phyloP scores from a whole-genome alignment of 108 stramenopile species.

The Nitzschia sp. region DNA sequence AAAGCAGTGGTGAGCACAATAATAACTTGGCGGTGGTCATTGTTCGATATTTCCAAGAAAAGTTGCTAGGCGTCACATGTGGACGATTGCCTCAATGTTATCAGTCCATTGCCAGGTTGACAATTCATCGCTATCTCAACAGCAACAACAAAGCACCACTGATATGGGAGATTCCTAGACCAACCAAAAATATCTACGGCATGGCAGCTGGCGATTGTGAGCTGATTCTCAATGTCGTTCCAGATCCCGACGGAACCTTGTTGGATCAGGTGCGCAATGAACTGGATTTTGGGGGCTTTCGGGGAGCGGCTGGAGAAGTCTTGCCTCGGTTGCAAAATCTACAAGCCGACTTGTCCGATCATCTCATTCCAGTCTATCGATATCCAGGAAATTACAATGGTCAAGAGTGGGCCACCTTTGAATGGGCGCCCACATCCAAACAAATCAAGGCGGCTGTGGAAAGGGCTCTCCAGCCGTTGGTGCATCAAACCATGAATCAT shows the following conservation, averaged over 20 bases:
- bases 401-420: constrained; percentile 70
- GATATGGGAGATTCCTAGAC: constrained; percentile 10
- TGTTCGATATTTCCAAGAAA: constrained; percentile 57
- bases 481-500: constrained; percentile 77
- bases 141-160: constrained; percentile 32
- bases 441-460: constrained; percentile 67
- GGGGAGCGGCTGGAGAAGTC: constrained; percentile 57
- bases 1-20: no score
- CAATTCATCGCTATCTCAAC: constrained; percentile 59
- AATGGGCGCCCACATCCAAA: constrained; percentile 57
- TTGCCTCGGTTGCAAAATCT: constrained; percentile 77
- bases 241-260: constrained; percentile 25
- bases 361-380: constrained; percentile 61
- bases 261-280: constrained; percentile 33
- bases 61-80: constrained; percentile 70
- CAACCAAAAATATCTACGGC: constrained; percentile 43
- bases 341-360: constrained; percentile 59
- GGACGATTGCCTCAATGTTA: constrained; percentile 62
- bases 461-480: constrained; percentile 53
- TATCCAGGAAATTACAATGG: constrained; percentile 84
- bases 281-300: constrained; percentile 72
- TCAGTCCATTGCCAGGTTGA: constrained; percentile 41
- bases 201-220: constrained; percentile 80
- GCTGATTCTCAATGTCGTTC: constrained; percentile 63
- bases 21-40: constrained; percentile 44